Evolutionary conservation across 2,329 filamentous ascomycete species (phyloP).

Genomic region (Lithohypha guttulata): DNA sequence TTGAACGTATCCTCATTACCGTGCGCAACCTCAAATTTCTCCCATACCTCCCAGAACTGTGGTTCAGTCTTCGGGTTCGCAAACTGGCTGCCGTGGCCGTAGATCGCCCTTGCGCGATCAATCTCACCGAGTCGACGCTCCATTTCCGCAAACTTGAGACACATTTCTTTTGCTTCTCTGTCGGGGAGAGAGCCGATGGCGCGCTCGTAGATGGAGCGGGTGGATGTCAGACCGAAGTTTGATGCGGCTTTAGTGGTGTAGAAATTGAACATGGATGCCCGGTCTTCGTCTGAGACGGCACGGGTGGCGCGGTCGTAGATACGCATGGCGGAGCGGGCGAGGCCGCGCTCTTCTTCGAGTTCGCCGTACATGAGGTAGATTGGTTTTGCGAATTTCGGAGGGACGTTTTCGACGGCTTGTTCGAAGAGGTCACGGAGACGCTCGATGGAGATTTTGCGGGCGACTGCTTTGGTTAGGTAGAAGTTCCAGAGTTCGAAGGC

Average conservation of each 20-base stretch:
- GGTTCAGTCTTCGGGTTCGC: conserved; percentile 87
- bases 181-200: conserved; percentile 91
- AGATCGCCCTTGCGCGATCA: conserved; percentile 88
- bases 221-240: conserved; percentile 93
- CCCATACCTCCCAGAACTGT: conserved; percentile 93
- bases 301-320: conserved; percentile 96
- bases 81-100: conserved; percentile 92
- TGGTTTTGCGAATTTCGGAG: conserved; percentile 89
- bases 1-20: conserved; percentile 99
- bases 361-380: conserved; percentile 98
- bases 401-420: conserved; percentile 88
- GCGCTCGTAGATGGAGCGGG: conserved; percentile 88
- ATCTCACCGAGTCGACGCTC: conserved; percentile 85
- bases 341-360: conserved; percentile 85
- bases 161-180: conserved; percentile 91
- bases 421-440: conserved; percentile 90
- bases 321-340: conserved; percentile 93
- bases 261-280: conserved; percentile 96
- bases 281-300: conserved; percentile 86
- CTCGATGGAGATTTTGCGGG: conserved; percentile 92
- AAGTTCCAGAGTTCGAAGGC: conserved; percentile 98
- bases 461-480: conserved; percentile 93
- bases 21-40: conserved; percentile 91
- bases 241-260: conserved; percentile 98
- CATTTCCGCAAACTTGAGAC: conserved; percentile 97